These are phyloP conservation scores for Arthrobotrys musiformis DNA, from an alignment of 2,329 filamentous ascomycete species.

Conservation along the genomic window DNA sequence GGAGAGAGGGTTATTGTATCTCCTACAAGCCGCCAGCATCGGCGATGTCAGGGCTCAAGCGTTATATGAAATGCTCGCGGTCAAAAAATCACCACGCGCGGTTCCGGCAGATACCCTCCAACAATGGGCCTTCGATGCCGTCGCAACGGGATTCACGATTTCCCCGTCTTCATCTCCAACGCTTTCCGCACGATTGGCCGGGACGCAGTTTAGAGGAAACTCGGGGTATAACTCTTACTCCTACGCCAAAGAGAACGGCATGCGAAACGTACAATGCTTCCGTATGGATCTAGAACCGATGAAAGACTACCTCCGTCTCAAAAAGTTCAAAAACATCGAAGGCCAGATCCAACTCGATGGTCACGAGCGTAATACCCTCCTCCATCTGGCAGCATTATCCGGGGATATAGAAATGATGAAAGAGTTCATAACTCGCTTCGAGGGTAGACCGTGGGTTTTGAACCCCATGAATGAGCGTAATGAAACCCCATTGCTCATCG, in stretches of 20 bases:
- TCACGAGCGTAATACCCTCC: conserved; percentile 32
- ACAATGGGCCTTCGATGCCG: conserved; percentile 45
- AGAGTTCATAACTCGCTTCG: not conserved
- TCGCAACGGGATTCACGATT: conserved; percentile 38
- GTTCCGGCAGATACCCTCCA: conserved; percentile 40
- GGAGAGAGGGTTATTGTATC: conserved; percentile 32
- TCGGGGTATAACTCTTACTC: conserved; percentile 37
- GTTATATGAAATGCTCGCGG: conserved; percentile 21
- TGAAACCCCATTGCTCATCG: conserved; percentile 35
- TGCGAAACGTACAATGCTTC: conserved; percentile 31
- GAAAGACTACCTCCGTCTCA: conserved; percentile 6
- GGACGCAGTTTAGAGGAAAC: conserved; percentile 46
- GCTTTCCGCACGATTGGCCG: not conserved
- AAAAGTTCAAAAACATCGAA: conserved; percentile 2
- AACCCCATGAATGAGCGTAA: conserved; percentile 28
- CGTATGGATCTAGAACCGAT: conserved; percentile 26
- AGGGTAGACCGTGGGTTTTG: conserved; percentile 15
- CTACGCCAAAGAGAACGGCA: conserved; percentile 3
- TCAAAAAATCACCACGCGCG: not conserved
- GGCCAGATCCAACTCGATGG: conserved; percentile 32
- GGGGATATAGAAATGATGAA: conserved; percentile 25
- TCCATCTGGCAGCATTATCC: conserved; percentile 31
- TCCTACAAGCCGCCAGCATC: conserved; percentile 31
- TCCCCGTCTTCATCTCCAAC: not conserved
- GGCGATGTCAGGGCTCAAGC: conserved; percentile 48